Evolutionary conservation across 768 basidiomycete species (phyloP).

Genomic region (Gymnopilus dilepis): DNA sequence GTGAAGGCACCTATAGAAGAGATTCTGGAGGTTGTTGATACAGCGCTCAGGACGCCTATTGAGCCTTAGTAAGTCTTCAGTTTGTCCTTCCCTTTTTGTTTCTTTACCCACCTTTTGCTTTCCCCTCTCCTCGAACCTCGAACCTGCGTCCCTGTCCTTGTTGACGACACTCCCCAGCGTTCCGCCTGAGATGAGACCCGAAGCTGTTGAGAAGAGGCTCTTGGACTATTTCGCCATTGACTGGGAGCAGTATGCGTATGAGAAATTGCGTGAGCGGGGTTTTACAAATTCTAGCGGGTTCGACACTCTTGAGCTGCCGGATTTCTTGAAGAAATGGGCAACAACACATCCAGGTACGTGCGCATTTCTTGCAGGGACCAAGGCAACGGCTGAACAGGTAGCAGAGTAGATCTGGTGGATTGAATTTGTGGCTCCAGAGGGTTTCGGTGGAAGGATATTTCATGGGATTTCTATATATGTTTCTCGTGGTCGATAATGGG

Average conservation of each 20-base stretch:
- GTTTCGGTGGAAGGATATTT: too few relatives aligned
- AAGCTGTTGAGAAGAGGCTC: constrained; percentile 16
- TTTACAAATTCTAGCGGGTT: not conserved
- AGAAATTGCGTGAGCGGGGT: constrained; percentile 4
- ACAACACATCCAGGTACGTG: constrained; percentile 5
- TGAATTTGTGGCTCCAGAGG: too few relatives aligned
- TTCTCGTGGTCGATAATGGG: too few relatives aligned
- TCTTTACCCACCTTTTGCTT: too few relatives aligned
- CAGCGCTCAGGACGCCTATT: constrained; percentile 17
- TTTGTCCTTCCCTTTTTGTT: too few relatives aligned
- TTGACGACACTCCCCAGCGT: constrained; percentile 4
- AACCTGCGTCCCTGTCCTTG: not conserved
- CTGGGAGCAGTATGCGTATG: constrained; percentile 16
- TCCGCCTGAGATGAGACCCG: constrained; percentile 15
- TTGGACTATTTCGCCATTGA: constrained; percentile 21
- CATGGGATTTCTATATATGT: too few relatives aligned
- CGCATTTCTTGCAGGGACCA: too few relatives aligned
- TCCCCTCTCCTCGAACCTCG: not conserved
- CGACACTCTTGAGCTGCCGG: constrained; percentile 6
- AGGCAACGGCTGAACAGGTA: too few relatives aligned
- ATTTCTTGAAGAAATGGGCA: constrained; percentile 16
- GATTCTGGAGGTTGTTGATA: constrained; percentile 11
- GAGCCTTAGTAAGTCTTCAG: constrained; percentile 18
- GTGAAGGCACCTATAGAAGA: constrained; percentile 11
- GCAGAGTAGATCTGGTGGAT: too few relatives aligned